Base-by-base conservation (phyloP, 2,329 filamentous ascomycete genomes). In the Fusarium ambrosium region DNA sequence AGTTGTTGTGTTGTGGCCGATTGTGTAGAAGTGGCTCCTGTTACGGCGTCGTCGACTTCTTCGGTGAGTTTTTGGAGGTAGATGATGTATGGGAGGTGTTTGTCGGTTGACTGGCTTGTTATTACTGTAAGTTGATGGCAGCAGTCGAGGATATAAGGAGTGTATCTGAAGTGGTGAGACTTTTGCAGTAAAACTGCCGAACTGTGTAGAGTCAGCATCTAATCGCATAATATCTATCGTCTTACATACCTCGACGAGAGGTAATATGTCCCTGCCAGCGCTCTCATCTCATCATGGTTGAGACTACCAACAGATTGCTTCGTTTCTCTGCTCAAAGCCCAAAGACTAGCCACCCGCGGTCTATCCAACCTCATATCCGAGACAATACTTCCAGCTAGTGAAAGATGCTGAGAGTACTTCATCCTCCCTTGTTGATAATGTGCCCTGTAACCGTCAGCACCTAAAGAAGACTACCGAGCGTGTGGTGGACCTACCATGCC, bases 221-320 rank as follows among this genome's bases (percentile, higher is more conserved):
- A 4, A 1, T 27, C 13, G 13, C 1, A 11, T 0, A 6, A n/a
- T 0, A 8, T 13, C 22, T 32, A 22, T 16, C 2, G 6, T 7
- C 2, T 9, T 11, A 7, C 32, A 53, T 70, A 82, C 81, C 80
- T 79, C 0, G 81, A 82, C 1, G 80, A 77, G 10, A 82, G 71
- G 48, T 81, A 82, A 36, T 81, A 82, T 4, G 78, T 77, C 6
- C 81, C 81, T 1, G 79, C 73, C 6, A 82, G 34, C 1, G 81
- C 80, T 64, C 81, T 72, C 67, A 76, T 74, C 61, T 82, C 80
- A 27, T 82, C 79, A 1, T 73, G 60, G 6, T 73, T 70, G 67
- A 80, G 76, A 9, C 77, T 72, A 4, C 58, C 24, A 29, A 24
- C 56, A 8, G 55, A 41, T 16, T 70, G 68, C 3, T 78, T 75